Evolutionary conservation across 768 basidiomycete species (phyloP).

Genomic region (Russula sp.): DNA sequence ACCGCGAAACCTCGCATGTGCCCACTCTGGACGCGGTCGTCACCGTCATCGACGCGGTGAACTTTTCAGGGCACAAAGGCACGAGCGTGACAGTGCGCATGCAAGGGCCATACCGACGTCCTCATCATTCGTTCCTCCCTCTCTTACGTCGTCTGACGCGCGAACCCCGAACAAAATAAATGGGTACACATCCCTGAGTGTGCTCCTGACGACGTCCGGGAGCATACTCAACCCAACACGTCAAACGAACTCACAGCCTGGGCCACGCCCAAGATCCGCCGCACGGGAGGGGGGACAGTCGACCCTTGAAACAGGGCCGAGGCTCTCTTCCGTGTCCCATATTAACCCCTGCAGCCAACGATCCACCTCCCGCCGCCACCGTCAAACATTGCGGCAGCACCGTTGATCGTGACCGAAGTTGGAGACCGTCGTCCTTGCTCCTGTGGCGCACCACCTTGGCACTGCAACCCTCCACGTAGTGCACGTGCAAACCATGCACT

Average conservation of each 20-base stretch:
- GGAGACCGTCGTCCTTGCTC: too few relatives aligned
- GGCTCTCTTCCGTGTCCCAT: not conserved
- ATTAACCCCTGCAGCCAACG: too few relatives aligned
- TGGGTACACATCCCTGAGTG: constrained; percentile 82
- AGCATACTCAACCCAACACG: constrained; percentile 64
- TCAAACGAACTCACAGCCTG: constrained; percentile 58
- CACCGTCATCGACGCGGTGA: constrained; percentile 88
- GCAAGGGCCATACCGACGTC: constrained; percentile 94
- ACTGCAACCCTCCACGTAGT: too few relatives aligned
- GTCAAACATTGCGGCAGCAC: too few relatives aligned
- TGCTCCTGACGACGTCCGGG: constrained; percentile 73
- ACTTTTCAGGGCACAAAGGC: constrained; percentile 91
- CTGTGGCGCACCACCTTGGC: too few relatives aligned
- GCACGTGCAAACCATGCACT: too few relatives aligned
- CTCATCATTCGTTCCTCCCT: constrained; percentile 54
- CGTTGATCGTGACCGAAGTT: too few relatives aligned
- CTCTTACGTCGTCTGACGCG: not conserved
- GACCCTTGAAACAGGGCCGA: too few relatives aligned
- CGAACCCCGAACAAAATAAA: constrained; percentile 56
- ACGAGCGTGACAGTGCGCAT: constrained; percentile 87
- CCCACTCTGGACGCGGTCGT: constrained; percentile 85
- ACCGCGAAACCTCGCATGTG: constrained; percentile 65
- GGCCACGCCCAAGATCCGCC: constrained; percentile 74
- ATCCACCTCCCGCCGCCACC: too few relatives aligned
- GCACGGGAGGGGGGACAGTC: constrained; percentile 32